These are phyloP conservation scores for Vaccinium macrocarpon DNA, from an alignment of 148 eudicot species.

Conservation along the genomic window DNA sequence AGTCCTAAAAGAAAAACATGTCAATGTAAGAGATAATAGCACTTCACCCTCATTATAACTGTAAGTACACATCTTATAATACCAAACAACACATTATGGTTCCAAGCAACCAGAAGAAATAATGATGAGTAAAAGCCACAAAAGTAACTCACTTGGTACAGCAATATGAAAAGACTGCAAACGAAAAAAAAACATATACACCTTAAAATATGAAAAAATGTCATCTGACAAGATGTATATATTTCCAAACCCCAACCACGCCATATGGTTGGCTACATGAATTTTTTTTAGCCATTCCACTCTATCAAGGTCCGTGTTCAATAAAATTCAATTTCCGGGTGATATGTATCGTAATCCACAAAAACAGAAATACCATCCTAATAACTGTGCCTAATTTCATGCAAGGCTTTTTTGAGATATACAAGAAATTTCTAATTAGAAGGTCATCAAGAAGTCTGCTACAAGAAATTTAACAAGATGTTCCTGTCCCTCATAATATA, in stretches of 20 bases:
- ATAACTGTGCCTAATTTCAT: neutral
- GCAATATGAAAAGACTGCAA: neutral
- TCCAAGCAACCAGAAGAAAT: neutral
- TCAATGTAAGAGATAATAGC: constrained; percentile 18
- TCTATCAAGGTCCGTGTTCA: neutral
- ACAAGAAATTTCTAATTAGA: neutral
- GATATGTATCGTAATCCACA: neutral
- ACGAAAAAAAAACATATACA: neutral
- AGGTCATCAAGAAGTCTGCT: neutral
- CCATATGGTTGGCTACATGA: neutral
- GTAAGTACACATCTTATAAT: neutral
- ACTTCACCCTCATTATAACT: neutral
- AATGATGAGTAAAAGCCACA: neutral
- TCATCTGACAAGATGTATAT: neutral
- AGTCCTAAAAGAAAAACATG: constrained; percentile 53
- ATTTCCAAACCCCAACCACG: neutral
- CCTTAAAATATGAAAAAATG: neutral
- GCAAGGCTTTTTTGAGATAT: neutral
- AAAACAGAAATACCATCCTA: neutral
- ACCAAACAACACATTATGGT: neutral
- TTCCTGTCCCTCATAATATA: neutral
- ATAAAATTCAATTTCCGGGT: neutral
- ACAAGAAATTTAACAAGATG: neutral
- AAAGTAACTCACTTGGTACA: neutral
- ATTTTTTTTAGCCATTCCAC: neutral